Base-by-base conservation (phyloP, 805 yeast genomes). In the Saccharomycopsis capsularis region DNA sequence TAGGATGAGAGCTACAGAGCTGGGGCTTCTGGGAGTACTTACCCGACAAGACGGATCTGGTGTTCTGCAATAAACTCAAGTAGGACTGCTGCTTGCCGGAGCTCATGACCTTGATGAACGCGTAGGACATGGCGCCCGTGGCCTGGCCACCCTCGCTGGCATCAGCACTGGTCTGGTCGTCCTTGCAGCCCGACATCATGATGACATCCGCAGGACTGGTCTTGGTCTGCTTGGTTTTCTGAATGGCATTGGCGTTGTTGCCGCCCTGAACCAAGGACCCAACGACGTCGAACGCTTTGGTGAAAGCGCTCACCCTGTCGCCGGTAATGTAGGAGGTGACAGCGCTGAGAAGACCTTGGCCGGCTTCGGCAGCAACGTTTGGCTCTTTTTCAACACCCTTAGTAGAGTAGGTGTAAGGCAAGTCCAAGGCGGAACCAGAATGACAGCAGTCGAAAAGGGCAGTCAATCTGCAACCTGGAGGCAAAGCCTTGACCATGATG, bases 401-500 rank as follows among this genome's bases (percentile, higher is more conserved):
- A 25, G 86, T 82, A 19, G 86, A 79, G 63, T 83, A 83, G 32
- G 74, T 68, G 56, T 71, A 83, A 2, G 90, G 90, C 51, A 83
- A 65, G 60, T 83, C 90, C 56, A 83, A 63, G 1, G 76, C 85
- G 1, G 87, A 71, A n/a, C 89, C 90, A 11, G 84, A 75, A 59
- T 83, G 90, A 60, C 90, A 83, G 30, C 84, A 77, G 63, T 83
- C 90, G 57, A 78, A 83, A 52, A 83, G 68, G 0, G 85, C 85
- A 2, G 88, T 82, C 46, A 83, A 67, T 48, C 86, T 69, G 46
- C 80, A 76, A 27, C 90, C 89, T 2, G 76, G 70, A 15, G 78
- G 81, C 55, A 83, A 68, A 4, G 84, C 75, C 53, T 68, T 69
- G 22, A 83, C 86, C 74, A 83, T 59, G 39, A 77, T 65, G 42